These are phyloP conservation scores for Daldinia vernicosa DNA, from an alignment of 495 filamentous ascomycete species.

Conservation along the genomic window DNA sequence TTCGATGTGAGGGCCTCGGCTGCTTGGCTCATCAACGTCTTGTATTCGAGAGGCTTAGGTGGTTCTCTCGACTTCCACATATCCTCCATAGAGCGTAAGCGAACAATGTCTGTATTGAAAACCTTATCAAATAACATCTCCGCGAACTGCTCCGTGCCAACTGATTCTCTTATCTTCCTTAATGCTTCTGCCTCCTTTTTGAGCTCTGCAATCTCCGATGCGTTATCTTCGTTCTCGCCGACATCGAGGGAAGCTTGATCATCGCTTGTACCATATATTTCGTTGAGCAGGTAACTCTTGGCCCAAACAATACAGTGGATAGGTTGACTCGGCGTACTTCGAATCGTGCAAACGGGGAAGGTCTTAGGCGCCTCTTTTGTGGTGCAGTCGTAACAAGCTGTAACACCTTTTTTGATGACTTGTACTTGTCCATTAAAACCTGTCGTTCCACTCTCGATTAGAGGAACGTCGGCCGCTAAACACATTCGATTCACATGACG, in stretches of 20 bases:
- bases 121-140: constrained; percentile 91
- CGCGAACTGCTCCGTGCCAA: constrained; percentile 82
- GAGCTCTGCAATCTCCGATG: constrained; percentile 86
- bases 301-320: constrained; percentile 99
- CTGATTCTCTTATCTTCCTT: constrained; percentile 81
- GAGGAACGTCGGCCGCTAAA: constrained; percentile 84
- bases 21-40: constrained; percentile 52
- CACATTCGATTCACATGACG: constrained; percentile 99
- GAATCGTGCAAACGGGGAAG: constrained; percentile 95
- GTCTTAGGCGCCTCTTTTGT: constrained; percentile 87
- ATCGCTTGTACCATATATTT: constrained; percentile 92
- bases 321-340: constrained; percentile 91
- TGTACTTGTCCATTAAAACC: constrained; percentile 99
- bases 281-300: constrained; percentile 94
- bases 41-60: constrained; percentile 76
- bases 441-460: constrained; percentile 97
- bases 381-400: constrained; percentile 96
- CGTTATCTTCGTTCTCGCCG: constrained; percentile 83
- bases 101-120: constrained; percentile 83
- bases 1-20: constrained; percentile 61
- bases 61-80: constrained; percentile 91
- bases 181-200: constrained; percentile 83
- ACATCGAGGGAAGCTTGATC: constrained; percentile 80
- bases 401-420: constrained; percentile 91
- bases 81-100: constrained; percentile 87